These are phyloP conservation scores for Cladosporium sp. DNA, from an alignment of 2,329 filamentous ascomycete species.

Conservation along the genomic window DNA sequence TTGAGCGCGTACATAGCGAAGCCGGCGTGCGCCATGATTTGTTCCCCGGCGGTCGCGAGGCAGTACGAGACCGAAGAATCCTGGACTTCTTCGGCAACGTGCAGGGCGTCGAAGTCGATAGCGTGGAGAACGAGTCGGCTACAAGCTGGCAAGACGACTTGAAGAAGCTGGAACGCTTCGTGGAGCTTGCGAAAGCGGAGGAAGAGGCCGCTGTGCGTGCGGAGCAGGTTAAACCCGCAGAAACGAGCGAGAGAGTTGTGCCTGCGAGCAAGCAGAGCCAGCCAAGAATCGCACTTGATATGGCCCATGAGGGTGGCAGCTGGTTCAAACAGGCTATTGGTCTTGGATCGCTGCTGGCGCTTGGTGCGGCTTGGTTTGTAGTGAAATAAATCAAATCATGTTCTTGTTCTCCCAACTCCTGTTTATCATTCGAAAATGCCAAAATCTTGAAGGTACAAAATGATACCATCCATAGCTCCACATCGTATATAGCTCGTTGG, in stretches of 20 bases:
- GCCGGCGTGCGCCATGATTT: constrained; percentile 92
- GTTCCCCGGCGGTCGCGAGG: constrained; percentile 78
- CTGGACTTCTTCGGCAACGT: constrained; percentile 99
- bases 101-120: constrained; percentile 83
- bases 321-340: constrained; percentile 40
- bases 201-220: constrained; percentile 16
- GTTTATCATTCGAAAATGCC: no score
- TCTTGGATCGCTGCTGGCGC: constrained; percentile 35
- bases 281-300: constrained; percentile 18
- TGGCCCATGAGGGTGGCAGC: constrained; percentile 33
- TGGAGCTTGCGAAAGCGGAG: constrained; percentile 36
- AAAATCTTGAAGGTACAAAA: no score
- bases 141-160: constrained; percentile 63
- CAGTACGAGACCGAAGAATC: constrained; percentile 72
- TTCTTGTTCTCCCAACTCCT: no score
- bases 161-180: constrained; percentile 61
- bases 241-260: constrained; percentile 20
- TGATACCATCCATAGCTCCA: no score
- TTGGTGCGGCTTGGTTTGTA: constrained; percentile 37
- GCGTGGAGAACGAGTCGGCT: constrained; percentile 41
- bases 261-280: constrained; percentile 27
- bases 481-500: no score
- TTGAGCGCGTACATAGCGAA: constrained; percentile 87
- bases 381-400: constrained; percentile 15
- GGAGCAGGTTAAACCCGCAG: not conserved